Conservation (phyloP, 768 basidiomycete genomes). For the Agaricus bisporus region DNA sequence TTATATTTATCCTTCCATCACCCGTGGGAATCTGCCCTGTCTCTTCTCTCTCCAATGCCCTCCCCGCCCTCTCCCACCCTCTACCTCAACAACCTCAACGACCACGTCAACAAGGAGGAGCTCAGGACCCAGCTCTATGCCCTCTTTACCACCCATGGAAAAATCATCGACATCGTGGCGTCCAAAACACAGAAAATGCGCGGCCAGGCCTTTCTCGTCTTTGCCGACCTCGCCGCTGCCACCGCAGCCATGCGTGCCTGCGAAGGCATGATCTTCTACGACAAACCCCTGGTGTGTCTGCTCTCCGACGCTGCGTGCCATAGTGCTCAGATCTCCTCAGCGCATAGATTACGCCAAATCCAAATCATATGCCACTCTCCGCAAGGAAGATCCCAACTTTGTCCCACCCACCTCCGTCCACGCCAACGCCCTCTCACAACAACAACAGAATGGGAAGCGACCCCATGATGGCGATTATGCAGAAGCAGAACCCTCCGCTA, state of each 20-base stretch:
- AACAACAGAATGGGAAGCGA: constrained; percentile 50
- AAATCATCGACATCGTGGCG: constrained; percentile 89
- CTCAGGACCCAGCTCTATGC: constrained; percentile 75
- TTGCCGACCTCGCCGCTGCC: constrained; percentile 83
- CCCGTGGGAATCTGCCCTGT: constrained; percentile 21
- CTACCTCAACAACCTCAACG: constrained; percentile 91
- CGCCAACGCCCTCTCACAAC: constrained; percentile 37
- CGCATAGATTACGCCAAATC: constrained; percentile 87
- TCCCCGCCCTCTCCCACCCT: constrained; percentile 77
- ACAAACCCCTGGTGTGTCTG: constrained; percentile 80
- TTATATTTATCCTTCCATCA: not conserved
- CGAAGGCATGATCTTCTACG: constrained; percentile 90
- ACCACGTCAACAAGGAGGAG: constrained; percentile 90
- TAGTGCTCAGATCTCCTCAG: constrained; percentile 32
- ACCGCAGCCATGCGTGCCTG: constrained; percentile 91
- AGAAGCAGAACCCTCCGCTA: constrained; percentile 49
- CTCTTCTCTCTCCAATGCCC: constrained; percentile 28
- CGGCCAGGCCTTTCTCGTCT: constrained; percentile 96
- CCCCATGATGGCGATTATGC: constrained; percentile 56
- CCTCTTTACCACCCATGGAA: constrained; percentile 91
- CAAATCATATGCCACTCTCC: constrained; percentile 81
- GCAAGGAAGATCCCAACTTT: constrained; percentile 75
- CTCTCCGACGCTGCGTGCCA: constrained; percentile 4
- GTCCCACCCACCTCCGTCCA: constrained; percentile 66
- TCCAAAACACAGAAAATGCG: constrained; percentile 81